Evolutionary conservation across 2,329 filamentous ascomycete genomes (phyloP).

Genomic region (Aureobasidium sp.): DNA sequence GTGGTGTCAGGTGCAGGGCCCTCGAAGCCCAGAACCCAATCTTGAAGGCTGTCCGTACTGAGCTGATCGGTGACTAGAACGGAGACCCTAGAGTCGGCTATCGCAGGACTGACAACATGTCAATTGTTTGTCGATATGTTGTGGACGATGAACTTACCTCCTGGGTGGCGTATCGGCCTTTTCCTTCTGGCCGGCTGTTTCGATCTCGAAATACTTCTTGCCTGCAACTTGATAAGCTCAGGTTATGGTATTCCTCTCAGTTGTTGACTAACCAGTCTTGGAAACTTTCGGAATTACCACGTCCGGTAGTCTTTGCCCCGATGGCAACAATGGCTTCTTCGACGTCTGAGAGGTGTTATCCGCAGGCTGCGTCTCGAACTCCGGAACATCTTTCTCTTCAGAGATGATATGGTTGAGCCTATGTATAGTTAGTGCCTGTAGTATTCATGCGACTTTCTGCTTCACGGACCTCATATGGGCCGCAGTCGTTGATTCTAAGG

Average conservation of each 20-base stretch:
- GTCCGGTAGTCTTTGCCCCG: slow-evolving; percentile 16
- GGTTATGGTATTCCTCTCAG: background rate
- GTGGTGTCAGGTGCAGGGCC: background rate
- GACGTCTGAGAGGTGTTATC: background rate
- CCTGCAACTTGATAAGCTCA: slow-evolving; percentile 6
- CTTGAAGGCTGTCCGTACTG: slow-evolving; percentile 21
- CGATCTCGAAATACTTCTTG: slow-evolving; percentile 14
- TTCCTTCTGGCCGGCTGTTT: background rate
- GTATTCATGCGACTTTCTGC: too few relatives aligned
- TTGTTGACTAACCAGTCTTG: slow-evolving; percentile 20
- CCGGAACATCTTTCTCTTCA: background rate
- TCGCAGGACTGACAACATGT: slow-evolving; percentile 17
- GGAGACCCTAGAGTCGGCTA: slow-evolving; percentile 26
- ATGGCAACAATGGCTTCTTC: background rate
- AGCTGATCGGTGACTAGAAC: slow-evolving; percentile 26
- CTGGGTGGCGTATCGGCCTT: background rate
- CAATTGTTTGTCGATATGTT: background rate
- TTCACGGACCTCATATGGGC: slow-evolving; percentile 20
- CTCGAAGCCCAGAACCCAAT: slow-evolving; percentile 21
- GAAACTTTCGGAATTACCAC: slow-evolving; percentile 27
- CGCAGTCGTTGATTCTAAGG: slow-evolving; percentile 14
- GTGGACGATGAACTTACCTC: background rate
- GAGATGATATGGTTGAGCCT: slow-evolving; percentile 5
- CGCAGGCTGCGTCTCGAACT: background rate
- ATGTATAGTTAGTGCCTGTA: background rate